A percentile compares a stretch with the other conserved stretches of the same genome.
Conservation (phyloP, 176 grass and related monocot species). For the Triticum aestivum region DNA sequence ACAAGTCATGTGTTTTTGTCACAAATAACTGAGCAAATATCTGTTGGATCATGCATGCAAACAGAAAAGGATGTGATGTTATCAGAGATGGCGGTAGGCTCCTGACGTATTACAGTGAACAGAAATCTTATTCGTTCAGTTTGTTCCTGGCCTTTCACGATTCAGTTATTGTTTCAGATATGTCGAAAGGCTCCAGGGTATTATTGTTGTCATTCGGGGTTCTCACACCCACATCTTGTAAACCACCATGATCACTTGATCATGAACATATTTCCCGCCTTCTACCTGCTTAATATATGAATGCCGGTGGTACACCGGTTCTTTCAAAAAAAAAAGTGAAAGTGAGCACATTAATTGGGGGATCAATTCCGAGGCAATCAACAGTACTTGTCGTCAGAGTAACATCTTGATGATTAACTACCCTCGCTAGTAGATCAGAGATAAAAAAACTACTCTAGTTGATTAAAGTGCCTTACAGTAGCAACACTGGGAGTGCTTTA, state of each 20-base stretch:
- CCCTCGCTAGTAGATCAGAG: conserved; percentile 22
- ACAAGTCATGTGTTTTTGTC: neutral
- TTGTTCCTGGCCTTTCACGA: conserved; percentile 2
- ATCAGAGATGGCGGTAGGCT: conserved; percentile 71
- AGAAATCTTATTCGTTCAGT: conserved; percentile 8
- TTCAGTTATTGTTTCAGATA: conserved; percentile 39
- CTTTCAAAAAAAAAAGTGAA: conserved; percentile 42
- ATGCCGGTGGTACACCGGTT: no score
- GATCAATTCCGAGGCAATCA: conserved; percentile 67
- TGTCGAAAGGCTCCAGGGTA: conserved; percentile 69
- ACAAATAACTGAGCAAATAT: conserved; percentile 94
- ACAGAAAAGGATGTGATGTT: conserved; percentile 60
- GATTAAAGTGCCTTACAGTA: neutral
- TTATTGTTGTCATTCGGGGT: conserved; percentile 42
- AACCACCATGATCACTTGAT: no score
- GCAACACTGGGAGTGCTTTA: neutral
- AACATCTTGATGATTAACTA: conserved; percentile 95
- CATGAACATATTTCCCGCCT: no score
- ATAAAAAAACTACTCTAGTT: neutral
- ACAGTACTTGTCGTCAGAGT: conserved; percentile 58
- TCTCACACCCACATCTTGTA: no score
- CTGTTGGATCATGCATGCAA: conserved; percentile 93
- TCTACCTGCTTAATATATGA: no score
- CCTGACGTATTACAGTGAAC: neutral
- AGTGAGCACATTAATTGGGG: conserved; percentile 68